Evolutionary conservation across 495 filamentous ascomycete species (phyloP), one percentile per base, ranked within the genome.

Genomic region (Aspergillus bertholletiae): DNA sequence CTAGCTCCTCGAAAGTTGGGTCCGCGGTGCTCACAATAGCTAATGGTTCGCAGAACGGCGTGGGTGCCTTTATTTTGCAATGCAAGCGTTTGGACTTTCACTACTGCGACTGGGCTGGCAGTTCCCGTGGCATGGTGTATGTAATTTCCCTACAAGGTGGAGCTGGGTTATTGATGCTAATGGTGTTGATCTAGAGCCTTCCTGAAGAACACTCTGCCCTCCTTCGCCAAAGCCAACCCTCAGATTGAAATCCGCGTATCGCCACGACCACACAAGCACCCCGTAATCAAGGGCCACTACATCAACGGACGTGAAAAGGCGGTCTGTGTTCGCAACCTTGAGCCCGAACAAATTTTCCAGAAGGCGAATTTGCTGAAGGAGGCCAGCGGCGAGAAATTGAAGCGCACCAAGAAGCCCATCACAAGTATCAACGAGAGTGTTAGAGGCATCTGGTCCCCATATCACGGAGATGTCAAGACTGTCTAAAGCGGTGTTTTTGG

Each of bases 11-110:
- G 4, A 17, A n/a, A 2, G 11, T 8, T 22, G 5, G 6, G 18
- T 6, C n/a, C 2, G 37, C 12, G 15, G 20, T 21, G 24, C 21
- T 2, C n/a, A 53, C 53, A 28, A 60, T 46, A 22, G 32, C 24
- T 51, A 49, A 47, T 41, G 32, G 8, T 32, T 39, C 60, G 20
- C 60, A 96, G 90, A 98, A 98, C 74, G 94, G 94, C 78, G 83
- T 96, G 60, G 94, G 92, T 54, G 90, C 93, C 60, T 98, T 97
- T 76, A 89, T 98, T 71, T 81, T 96, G 55, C 92, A 96, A 83
- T 98, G 94, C 83, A 96, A 88, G 74, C 87, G 87, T 57, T 80
- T 98, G 67, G 89, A 96, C 67, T 88, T 98, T 65, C 89, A 96
- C 74, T 98, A 96, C 79, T 96, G 94, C 77, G 91, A 97, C 77